Percentiles rank a stretch among this genome's conserved stretches.
phyloP scores from a whole-genome alignment of 2,329 filamentous ascomycete species.

The Huntiella omanensis region DNA sequence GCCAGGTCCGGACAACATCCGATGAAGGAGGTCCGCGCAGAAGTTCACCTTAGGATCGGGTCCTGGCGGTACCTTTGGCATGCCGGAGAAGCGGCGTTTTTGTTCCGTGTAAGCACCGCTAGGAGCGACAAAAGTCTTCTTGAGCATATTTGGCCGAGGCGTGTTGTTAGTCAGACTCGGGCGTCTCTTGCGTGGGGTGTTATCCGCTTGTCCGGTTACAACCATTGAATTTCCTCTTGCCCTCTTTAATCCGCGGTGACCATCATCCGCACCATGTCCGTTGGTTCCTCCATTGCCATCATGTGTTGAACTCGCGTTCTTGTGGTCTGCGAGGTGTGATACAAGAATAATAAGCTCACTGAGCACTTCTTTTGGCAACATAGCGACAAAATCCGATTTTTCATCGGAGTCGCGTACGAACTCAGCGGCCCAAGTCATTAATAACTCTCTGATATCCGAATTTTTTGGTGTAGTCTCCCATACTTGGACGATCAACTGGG shows the following conservation, averaged over 20 bases:
- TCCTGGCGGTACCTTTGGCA: slow-evolving; percentile 7
- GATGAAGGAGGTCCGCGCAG: slow-evolving; percentile 35
- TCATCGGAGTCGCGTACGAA: slow-evolving; percentile 40
- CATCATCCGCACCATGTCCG: slow-evolving; percentile 3
- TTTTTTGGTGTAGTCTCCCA: slow-evolving; percentile 44
- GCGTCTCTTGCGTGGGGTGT: slow-evolving; percentile 18
- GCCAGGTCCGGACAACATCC: slow-evolving; percentile 44
- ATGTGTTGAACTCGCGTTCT: background rate
- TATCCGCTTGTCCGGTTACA: slow-evolving; percentile 10
- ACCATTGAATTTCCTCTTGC: slow-evolving; percentile 8
- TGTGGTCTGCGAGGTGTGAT: slow-evolving; percentile 31
- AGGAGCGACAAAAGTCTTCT: slow-evolving; percentile 14
- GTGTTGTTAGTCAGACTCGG: slow-evolving; percentile 14
- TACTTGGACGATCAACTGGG: slow-evolving; percentile 38
- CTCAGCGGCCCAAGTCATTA: slow-evolving; percentile 43
- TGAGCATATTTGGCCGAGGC: slow-evolving; percentile 16
- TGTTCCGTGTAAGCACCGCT: slow-evolving; percentile 9
- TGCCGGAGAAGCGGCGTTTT: slow-evolving; percentile 15
- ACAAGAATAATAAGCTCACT: slow-evolving; percentile 44
- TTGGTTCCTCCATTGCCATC: background rate
- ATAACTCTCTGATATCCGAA: slow-evolving; percentile 37
- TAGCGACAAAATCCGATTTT: slow-evolving; percentile 38
- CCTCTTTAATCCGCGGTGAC: slow-evolving; percentile 5
- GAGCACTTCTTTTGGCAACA: slow-evolving; percentile 41
- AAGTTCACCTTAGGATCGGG: slow-evolving; percentile 30